These are phyloP conservation scores for Kokia cookei DNA, from an alignment of 441 rosid species.

Conservation along the genomic window DNA sequence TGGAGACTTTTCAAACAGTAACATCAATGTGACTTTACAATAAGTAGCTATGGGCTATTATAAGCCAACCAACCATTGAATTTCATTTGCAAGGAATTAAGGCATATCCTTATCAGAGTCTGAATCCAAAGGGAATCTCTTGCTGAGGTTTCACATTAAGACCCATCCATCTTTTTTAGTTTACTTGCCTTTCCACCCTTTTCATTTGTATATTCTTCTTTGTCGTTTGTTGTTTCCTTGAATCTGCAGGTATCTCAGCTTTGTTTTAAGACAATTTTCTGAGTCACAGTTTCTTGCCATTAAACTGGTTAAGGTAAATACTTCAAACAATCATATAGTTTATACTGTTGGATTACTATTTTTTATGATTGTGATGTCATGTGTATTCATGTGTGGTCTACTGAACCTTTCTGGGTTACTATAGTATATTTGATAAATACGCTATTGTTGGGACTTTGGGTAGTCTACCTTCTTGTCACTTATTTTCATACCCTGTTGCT, in stretches of 20 bases:
- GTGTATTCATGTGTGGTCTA: neutral
- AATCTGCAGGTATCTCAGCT: neutral
- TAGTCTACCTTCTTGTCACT: neutral
- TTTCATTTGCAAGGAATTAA: neutral
- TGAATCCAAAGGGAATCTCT: neutral
- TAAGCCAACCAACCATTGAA: too few species aligned
- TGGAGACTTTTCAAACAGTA: too few species aligned
- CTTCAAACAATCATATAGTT: neutral
- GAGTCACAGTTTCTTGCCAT: neutral
- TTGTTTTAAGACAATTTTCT: neutral
- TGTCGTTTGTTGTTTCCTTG: neutral
- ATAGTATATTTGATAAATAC: too few species aligned
- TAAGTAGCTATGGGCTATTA: neutral
- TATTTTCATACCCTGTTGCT: neutral
- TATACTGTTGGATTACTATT: neutral
- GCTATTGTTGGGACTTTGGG: neutral
- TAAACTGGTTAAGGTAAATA: neutral
- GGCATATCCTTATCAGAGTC: neutral
- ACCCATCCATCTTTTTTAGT: neutral
- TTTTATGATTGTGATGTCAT: too few species aligned
- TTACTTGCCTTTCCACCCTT: neutral
- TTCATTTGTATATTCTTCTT: neutral
- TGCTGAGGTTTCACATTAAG: neutral
- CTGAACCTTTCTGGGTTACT: neutral
- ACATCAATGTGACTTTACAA: too few species aligned